Percentiles rank a stretch among this genome's conserved stretches.
phyloP scores from a whole-genome alignment of 768 basidiomycete genomes.

The Pleurotus pulmonarius region DNA sequence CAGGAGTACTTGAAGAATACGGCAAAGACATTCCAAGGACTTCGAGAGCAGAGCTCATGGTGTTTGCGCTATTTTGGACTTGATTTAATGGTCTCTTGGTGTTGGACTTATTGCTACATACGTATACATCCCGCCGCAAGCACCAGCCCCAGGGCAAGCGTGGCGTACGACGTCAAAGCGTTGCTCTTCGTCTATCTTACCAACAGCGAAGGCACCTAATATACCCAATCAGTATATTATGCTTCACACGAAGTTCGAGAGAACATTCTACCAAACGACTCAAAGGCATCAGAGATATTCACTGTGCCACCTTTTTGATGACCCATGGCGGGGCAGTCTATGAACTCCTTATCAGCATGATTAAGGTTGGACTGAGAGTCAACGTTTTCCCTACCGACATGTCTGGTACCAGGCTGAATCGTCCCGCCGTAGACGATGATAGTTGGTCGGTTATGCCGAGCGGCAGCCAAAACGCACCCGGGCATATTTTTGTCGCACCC shows the following conservation, averaged over 20 bases:
- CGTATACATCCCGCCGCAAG: slow-evolving; percentile 90
- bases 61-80: slow-evolving; percentile 57
- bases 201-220: slow-evolving; percentile 70
- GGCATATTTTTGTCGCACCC: slow-evolving; percentile 96
- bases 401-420: slow-evolving; percentile 73
- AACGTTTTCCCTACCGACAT: slow-evolving; percentile 39
- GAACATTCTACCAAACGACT: slow-evolving; percentile 62
- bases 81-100: neutral
- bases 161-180: slow-evolving; percentile 82
- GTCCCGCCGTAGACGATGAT: slow-evolving; percentile 87
- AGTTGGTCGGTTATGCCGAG: slow-evolving; percentile 82
- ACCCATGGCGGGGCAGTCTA: slow-evolving; percentile 78
- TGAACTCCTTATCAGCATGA: slow-evolving; percentile 7
- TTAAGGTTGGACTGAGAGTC: neutral
- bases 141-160: slow-evolving; percentile 82
- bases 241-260: neutral
- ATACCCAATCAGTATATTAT: neutral
- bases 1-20: slow-evolving; percentile 78
- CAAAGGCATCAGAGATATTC: slow-evolving; percentile 82
- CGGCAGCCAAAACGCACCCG: slow-evolving; percentile 83
- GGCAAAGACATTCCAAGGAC: slow-evolving; percentile 84
- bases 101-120: slow-evolving; percentile 22
- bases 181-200: slow-evolving; percentile 76
- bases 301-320: slow-evolving; percentile 76
- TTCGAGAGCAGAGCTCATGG: slow-evolving; percentile 84